These are phyloP conservation scores for Cucurbita maxima DNA, from an alignment of 306 rosid genomes.

Conservation along the genomic window DNA sequence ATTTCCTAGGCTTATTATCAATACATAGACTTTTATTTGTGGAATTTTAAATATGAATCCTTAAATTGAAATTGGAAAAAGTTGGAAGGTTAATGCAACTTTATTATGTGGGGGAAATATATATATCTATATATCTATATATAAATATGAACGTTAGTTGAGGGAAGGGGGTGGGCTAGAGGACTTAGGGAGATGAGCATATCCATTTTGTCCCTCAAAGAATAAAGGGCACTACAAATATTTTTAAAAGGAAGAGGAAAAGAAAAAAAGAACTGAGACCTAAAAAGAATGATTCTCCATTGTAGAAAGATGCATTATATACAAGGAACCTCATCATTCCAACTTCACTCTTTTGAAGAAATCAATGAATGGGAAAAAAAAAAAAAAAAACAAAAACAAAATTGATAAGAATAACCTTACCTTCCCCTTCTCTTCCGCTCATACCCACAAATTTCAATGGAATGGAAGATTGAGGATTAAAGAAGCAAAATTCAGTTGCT, in stretches of 20 bases:
- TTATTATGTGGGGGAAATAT: neutral
- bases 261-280: constrained; percentile 24
- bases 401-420: no score
- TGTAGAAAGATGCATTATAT: constrained; percentile 30
- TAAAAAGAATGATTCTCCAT: constrained; percentile 60
- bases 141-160: neutral
- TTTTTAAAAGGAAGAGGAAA: neutral
- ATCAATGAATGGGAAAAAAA: constrained; percentile 24
- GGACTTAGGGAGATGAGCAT: constrained; percentile 14
- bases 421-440: neutral
- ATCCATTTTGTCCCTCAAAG: constrained; percentile 23
- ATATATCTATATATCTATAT: neutral
- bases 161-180: constrained; percentile 3
- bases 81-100: neutral
- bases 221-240: constrained; percentile 6
- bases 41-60: neutral
- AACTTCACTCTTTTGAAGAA: constrained; percentile 31
- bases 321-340: constrained; percentile 70
- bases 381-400: neutral
- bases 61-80: neutral
- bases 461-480: constrained; percentile 23
- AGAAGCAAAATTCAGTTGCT: constrained; percentile 74
- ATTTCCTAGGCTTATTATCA: neutral
- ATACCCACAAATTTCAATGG: constrained; percentile 48
- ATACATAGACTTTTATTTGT: neutral